These are phyloP conservation scores for Ilyonectria robusta DNA, from an alignment of 2,329 filamentous ascomycete genomes.

Conservation along the genomic window DNA sequence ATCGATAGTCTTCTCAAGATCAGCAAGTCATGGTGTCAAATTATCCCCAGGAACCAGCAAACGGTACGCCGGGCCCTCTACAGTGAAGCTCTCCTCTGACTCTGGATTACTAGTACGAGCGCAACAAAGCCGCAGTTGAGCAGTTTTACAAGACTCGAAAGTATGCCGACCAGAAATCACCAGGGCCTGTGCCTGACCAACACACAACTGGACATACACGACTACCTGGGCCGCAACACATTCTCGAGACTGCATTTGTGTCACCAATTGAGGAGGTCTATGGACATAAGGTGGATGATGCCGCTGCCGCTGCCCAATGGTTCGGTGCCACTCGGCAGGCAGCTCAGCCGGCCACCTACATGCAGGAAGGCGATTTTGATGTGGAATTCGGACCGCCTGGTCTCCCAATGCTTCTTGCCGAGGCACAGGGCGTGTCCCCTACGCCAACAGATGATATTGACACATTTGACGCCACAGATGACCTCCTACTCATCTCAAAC, in stretches of 20 bases:
- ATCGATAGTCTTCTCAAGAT: conserved; percentile 53
- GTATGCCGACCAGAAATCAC: conserved; percentile 43
- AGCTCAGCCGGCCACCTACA: conserved; percentile 10
- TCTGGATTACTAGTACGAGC: conserved; percentile 43
- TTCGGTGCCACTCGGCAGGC: conserved; percentile 24
- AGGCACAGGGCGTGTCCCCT: conserved; percentile 41
- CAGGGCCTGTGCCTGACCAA: conserved; percentile 24
- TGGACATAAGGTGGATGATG: conserved; percentile 32
- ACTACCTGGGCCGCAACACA: conserved; percentile 45
- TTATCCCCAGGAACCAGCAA: conserved; percentile 48
- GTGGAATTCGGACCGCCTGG: conserved; percentile 44
- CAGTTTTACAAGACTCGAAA: conserved; percentile 51
- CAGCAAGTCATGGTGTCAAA: conserved; percentile 51
- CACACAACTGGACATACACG: conserved; percentile 34
- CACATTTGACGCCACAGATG: conserved; percentile 41
- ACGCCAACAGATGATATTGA: conserved; percentile 35
- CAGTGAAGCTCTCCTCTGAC: neutral
- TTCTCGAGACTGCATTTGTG: conserved; percentile 46
- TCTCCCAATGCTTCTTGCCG: conserved; percentile 47
- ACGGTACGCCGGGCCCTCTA: conserved; percentile 39
- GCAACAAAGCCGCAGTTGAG: conserved; percentile 48
- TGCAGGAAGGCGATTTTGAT: conserved; percentile 32
- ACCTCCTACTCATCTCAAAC: conserved; percentile 40
- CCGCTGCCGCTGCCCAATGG: conserved; percentile 43
- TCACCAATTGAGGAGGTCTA: conserved; percentile 40